Evolutionary conservation across 2,329 filamentous ascomycete species (phyloP).

Genomic region (Fusarium veterinarium): DNA sequence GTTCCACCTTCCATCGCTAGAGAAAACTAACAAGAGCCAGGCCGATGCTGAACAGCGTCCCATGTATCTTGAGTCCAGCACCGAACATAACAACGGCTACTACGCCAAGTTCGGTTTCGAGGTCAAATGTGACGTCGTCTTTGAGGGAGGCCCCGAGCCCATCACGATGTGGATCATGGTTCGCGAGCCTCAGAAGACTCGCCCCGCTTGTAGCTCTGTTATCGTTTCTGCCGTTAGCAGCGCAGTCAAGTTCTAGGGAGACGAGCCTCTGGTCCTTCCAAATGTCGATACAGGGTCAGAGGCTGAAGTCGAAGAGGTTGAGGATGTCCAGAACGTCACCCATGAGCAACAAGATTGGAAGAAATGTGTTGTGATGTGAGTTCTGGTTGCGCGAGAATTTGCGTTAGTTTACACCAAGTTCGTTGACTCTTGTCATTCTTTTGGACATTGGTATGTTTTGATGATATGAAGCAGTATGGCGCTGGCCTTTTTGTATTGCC

Average conservation of each 20-base stretch:
- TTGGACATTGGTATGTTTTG: not conserved
- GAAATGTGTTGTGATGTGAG: constrained; percentile 35
- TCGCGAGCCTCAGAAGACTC: constrained; percentile 68
- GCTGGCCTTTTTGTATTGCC: constrained; percentile 7
- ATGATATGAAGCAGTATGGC: constrained; percentile 3
- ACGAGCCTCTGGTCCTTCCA: constrained; percentile 34
- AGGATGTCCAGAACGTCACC: not conserved
- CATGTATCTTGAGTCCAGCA: constrained; percentile 84
- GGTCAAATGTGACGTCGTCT: constrained; percentile 69
- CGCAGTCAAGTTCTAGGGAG: constrained; percentile 41
- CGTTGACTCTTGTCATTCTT: constrained; percentile 13
- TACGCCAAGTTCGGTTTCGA: constrained; percentile 83
- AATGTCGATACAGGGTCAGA: constrained; percentile 24
- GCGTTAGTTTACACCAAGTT: not conserved
- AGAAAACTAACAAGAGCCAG: constrained; percentile 49
- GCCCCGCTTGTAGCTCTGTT: constrained; percentile 42
- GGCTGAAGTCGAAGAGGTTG: constrained; percentile 28
- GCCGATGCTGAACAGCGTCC: constrained; percentile 75
- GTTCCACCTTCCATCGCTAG: not conserved
- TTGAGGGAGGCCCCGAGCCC: constrained; percentile 68
- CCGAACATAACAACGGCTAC: constrained; percentile 73
- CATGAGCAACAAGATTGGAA: constrained; percentile 6
- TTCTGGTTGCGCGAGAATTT: not conserved
- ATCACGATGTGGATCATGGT: constrained; percentile 85
- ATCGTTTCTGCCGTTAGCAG: constrained; percentile 37